Conservation (phyloP, 257 asterid genomes). For the Lycium ferocissimum region DNA sequence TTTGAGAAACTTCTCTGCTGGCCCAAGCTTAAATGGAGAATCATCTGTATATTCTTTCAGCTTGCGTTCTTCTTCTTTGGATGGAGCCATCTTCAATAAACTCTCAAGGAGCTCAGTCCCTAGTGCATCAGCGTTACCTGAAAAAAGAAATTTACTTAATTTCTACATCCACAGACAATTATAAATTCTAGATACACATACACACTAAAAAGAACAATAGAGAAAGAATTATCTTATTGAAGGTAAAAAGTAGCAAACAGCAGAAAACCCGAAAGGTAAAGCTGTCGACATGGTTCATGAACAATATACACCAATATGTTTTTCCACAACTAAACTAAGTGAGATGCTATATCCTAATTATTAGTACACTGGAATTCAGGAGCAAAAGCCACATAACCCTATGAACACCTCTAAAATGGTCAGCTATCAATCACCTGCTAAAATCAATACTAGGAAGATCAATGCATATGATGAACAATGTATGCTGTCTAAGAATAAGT, state of each 20-base stretch:
- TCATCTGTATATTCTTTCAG: constrained; percentile 72
- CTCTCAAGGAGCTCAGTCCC: constrained; percentile 92
- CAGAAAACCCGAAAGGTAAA: constrained; percentile 11
- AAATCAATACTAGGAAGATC: not conserved
- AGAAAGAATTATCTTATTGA: not conserved
- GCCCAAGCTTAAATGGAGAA: constrained; percentile 78
- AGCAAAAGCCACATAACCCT: constrained; percentile 4
- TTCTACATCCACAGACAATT: not conserved
- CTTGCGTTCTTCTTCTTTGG: constrained; percentile 89
- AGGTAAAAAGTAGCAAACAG: not conserved
- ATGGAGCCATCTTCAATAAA: constrained; percentile 95
- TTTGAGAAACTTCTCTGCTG: constrained; percentile 87
- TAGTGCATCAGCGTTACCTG: constrained; percentile 84
- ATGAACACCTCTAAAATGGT: not conserved
- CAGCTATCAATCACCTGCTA: not conserved
- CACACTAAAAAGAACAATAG: not conserved
- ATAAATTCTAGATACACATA: not conserved
- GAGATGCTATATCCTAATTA: constrained; percentile 14
- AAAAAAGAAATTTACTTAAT: constrained; percentile 27
- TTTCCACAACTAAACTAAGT: not conserved
- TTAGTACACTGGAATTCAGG: constrained; percentile 6
- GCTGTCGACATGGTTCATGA: not conserved
- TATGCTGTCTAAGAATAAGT: not conserved
- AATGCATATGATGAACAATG: not conserved
- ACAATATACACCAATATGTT: not conserved